These are phyloP conservation scores for Coemansia furcata DNA, from an alignment of 192 early-diverging fungal genomes.

Conservation along the genomic window DNA sequence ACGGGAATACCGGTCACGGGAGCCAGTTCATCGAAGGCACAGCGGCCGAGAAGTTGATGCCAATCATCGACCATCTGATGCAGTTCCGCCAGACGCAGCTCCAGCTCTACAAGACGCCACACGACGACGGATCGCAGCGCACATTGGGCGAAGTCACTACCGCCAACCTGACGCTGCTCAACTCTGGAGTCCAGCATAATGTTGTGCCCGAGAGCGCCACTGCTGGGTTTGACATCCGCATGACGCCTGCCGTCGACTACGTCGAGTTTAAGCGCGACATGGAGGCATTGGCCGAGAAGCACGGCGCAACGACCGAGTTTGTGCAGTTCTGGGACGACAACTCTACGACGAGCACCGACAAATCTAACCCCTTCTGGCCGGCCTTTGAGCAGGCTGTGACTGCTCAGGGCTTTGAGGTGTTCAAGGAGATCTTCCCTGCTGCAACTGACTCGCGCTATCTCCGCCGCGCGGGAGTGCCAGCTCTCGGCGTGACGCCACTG, in stretches of 20 bases:
- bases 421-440: slow-evolving; percentile 82
- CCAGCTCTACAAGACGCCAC: slow-evolving; percentile 53
- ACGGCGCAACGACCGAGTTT: slow-evolving; percentile 62
- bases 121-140: slow-evolving; percentile 50
- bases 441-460: slow-evolving; percentile 80
- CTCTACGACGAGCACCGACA: slow-evolving; percentile 55
- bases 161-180: slow-evolving; percentile 74
- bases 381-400: slow-evolving; percentile 58
- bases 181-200: slow-evolving; percentile 73
- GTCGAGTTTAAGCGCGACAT: slow-evolving; percentile 54
- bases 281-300: slow-evolving; percentile 21
- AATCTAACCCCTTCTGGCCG: slow-evolving; percentile 65
- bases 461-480: slow-evolving; percentile 71
- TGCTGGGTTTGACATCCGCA: slow-evolving; percentile 74
- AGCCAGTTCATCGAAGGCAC: slow-evolving; percentile 77
- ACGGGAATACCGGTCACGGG: slow-evolving; percentile 78
- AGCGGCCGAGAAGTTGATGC: slow-evolving; percentile 65
- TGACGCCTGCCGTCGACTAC: slow-evolving; percentile 68
- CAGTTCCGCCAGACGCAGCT: slow-evolving; percentile 67
- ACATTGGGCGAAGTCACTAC: slow-evolving; percentile 79
- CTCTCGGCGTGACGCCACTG: slow-evolving; percentile 81
- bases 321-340: slow-evolving; percentile 63
- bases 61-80: slow-evolving; percentile 68
- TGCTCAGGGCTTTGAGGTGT: slow-evolving; percentile 55
- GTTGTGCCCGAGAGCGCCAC: slow-evolving; percentile 72